phyloP scores from a whole-genome alignment of 768 basidiomycete species.

The Peribolospora kevripleyi region DNA sequence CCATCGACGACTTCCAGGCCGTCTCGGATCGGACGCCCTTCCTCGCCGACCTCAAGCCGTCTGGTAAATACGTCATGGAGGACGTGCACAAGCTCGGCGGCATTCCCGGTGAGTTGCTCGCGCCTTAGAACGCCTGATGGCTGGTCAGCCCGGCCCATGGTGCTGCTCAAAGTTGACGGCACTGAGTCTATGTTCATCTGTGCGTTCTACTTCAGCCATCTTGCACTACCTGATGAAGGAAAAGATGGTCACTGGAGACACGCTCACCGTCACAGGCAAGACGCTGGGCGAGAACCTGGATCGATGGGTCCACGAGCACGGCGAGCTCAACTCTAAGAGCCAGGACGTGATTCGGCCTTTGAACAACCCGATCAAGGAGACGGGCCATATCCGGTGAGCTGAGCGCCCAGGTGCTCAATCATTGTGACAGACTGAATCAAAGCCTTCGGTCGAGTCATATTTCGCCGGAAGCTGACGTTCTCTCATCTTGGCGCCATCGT shows the following conservation, averaged over 20 bases:
- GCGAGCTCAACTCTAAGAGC: conserved; percentile 37
- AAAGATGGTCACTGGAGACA: conserved; percentile 69
- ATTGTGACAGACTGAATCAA: no score
- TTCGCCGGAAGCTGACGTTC: neutral
- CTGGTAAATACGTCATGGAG: conserved; percentile 97
- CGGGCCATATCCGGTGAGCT: conserved; percentile 62
- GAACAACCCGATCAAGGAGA: conserved; percentile 61
- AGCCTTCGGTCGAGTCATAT: no score
- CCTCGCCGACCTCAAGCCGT: conserved; percentile 87
- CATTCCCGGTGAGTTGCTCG: conserved; percentile 49
- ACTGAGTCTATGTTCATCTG: no score
- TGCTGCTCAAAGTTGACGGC: no score
- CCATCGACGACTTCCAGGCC: conserved; percentile 73
- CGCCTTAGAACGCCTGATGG: no score
- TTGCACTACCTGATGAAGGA: conserved; percentile 52
- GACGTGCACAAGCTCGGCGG: conserved; percentile 89
- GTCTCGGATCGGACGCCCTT: conserved; percentile 85
- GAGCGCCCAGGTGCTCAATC: neutral
- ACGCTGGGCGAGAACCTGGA: conserved; percentile 83
- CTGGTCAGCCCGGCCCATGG: no score
- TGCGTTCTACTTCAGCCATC: conserved; percentile 26
- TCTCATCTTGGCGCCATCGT: neutral
- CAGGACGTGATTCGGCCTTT: conserved; percentile 79
- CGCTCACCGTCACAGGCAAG: conserved; percentile 68
- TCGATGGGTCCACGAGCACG: conserved; percentile 55